Base-by-base conservation (phyloP, 805 yeast species). In the Saturnispora besseyi region DNA sequence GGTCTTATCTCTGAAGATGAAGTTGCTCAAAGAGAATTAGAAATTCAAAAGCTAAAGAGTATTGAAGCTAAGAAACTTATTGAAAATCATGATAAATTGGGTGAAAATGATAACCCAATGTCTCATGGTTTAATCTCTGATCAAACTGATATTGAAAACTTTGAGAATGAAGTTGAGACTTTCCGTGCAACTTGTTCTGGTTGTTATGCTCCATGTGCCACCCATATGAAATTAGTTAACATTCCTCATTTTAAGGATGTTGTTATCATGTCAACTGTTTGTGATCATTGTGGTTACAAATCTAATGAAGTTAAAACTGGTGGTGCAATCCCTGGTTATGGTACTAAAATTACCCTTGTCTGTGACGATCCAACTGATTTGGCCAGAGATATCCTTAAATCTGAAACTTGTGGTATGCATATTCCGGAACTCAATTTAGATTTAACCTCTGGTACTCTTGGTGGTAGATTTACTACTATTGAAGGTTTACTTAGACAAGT, bases 231-330 rank as follows among this genome's bases (percentile, higher is more conserved):
- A 71, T 79, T 89, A 36, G 96, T 93, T 22, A 83, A 88, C 65
- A 93, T 93, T 57, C 99, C 99, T 21, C 98, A 93, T 69, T 93
- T 93, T 77, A 90, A 91, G 70, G 98, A 93, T 57, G 99, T 93
- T 38, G 84, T 93, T 52, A 79, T 93, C 59, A 93, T 93, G 99
- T 84, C 95, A 45, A 93, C 99, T 1, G 82, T 79, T 1, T 93
- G 99, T 71, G 90, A 83, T 31, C 70, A 78, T 55, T 93, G 99
- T 70, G 99, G 98, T 34, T 93, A 86, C 70, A 91, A 87, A 70
- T 87, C 96, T 15, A 93, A 93, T 64, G 99, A 93, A 68, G 99
- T 93, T 56, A 93, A 91, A 71, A 93, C 99, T 5, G 99, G 99
- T 52, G 99, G 99, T 59, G 95, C 84, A 8, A 84, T 93, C 44